Evolutionary conservation across 2,329 filamentous ascomycete genomes (phyloP), one percentile per base, ranked within the genome.

Genomic region (Corinectria fuckeliana): DNA sequence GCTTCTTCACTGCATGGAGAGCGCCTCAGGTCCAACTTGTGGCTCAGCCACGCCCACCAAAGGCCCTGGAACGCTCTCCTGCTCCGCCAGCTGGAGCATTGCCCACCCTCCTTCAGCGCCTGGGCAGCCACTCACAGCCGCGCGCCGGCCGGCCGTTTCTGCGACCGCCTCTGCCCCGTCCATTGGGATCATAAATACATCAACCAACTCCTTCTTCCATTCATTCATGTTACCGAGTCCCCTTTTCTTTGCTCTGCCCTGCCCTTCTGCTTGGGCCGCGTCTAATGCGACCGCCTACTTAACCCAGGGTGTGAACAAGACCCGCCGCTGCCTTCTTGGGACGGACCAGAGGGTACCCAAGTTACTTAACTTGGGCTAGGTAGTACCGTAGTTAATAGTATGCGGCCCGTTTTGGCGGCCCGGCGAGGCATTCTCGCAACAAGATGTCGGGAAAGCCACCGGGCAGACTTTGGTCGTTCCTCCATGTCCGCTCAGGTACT

Each of bases 21-120:
- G 21, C 45, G 58, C 66, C 66, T 60, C 58, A 39, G 39, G 39
- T 10, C 18, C n/a, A n/a, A n/a, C n/a, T n/a, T n/a, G 20, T 41
- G 28, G 60, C 66, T 68, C 55, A 68, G 66, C 66, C 66, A 68
- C 66, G 16, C 41, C n/a, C 14, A n/a, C n/a, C n/a, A n/a, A n/a
- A 18, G 50, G 34, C 57, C 52, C 21, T 39, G 36, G 16, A 21
- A 36, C 28, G 28, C 34, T 23, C 34, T 32, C 42, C 25, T 56
- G 54, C 50, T 49, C 30, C 50, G 34, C 61, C 54, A 47, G n/a
- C n/a, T n/a, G n/a, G n/a, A n/a, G 21, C 56, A 21, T 32, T 39
- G 18, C 50, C 55, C 36, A 55, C 51, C 55, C 58, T 53, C 53
- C 48, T 50, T 52, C 32, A 49, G 67, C 67, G 67, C 56, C 58